Percentiles rank a stretch among this genome's conserved stretches.
Conservation (phyloP, 2,329 filamentous ascomycete genomes). For the Aspergillus oerlinghausenensis region DNA sequence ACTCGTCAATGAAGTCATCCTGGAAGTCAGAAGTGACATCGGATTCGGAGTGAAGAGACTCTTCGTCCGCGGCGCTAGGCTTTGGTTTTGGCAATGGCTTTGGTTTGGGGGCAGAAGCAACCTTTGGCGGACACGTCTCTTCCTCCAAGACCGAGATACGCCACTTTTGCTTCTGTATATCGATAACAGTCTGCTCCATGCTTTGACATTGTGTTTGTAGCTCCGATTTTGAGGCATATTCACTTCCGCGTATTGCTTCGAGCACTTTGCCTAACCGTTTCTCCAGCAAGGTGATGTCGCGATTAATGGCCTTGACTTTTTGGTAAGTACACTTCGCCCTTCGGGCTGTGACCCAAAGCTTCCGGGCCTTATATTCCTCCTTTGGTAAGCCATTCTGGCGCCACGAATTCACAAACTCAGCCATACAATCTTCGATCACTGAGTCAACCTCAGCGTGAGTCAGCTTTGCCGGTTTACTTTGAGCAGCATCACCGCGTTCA, state of each 20-base stretch:
- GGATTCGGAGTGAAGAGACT: conserved; percentile 31
- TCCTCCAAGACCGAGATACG: conserved; percentile 39
- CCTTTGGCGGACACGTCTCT: conserved; percentile 27
- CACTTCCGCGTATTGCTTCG: conserved; percentile 47
- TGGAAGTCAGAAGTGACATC: conserved; percentile 11
- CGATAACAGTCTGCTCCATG: conserved; percentile 62
- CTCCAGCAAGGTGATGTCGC: conserved; percentile 42
- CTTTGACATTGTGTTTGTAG: conserved; percentile 53
- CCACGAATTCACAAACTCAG: conserved; percentile 54
- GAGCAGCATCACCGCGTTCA: conserved; percentile 34
- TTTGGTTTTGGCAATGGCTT: conserved; percentile 3
- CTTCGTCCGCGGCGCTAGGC: conserved; percentile 22
- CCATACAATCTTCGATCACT: conserved; percentile 53
- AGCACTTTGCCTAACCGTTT: conserved; percentile 54
- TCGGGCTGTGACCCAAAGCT: conserved; percentile 58
- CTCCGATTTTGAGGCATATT: conserved; percentile 51
- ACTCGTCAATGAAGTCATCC: conserved; percentile 30
- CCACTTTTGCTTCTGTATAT: conserved; percentile 47
- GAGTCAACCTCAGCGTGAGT: conserved; percentile 45
- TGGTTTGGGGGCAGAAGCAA: conserved; percentile 12
- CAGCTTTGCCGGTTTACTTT: conserved; percentile 31
- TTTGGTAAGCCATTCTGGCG: conserved; percentile 53
- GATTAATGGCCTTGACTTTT: conserved; percentile 45
- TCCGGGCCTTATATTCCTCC: conserved; percentile 53
- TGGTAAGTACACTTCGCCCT: conserved; percentile 34